Conservation (phyloP, 31 red algal species). For the Odonthalia washingtoniensis region DNA sequence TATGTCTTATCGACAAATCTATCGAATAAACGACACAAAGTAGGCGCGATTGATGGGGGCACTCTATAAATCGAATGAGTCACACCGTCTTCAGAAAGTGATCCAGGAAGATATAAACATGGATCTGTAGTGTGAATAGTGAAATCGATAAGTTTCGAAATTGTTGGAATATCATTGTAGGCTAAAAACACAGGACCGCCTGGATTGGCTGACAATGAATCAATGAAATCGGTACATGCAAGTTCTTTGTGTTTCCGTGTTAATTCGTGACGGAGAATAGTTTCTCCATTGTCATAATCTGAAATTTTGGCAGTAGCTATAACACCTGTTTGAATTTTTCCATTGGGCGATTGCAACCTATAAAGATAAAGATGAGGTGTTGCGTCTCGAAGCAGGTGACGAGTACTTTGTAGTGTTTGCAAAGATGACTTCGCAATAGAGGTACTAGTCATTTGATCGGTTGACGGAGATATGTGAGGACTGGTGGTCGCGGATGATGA, state of each 20-base stretch:
- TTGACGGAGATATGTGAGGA: slow-evolving; percentile 17
- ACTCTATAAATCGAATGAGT: slow-evolving; percentile 59
- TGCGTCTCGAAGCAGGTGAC: slow-evolving; percentile 15
- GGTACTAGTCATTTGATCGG: background rate
- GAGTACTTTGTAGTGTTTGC: background rate
- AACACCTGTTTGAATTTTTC: slow-evolving; percentile 58
- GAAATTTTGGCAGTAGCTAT: slow-evolving; percentile 44
- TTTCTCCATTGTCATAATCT: slow-evolving; percentile 61
- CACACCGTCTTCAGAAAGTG: slow-evolving; percentile 44
- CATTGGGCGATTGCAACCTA: slow-evolving; percentile 2
- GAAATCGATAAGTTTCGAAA: slow-evolving; percentile 30
- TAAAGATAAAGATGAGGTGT: slow-evolving; percentile 58
- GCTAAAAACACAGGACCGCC: slow-evolving; percentile 66
- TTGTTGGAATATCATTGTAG: slow-evolving; percentile 41
- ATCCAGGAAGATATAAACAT: slow-evolving; percentile 18
- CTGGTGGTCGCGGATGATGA: background rate
- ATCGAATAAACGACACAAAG: slow-evolving; percentile 35
- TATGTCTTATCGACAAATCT: slow-evolving; percentile 43
- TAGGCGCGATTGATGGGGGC: background rate
- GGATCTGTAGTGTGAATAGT: slow-evolving; percentile 3
- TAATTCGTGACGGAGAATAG: slow-evolving; percentile 56
- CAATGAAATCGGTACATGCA: slow-evolving; percentile 39
- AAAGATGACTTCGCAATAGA: slow-evolving; percentile 14
- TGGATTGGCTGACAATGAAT: slow-evolving; percentile 53
- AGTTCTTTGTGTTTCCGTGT: slow-evolving; percentile 70